Evolutionary conservation across 2,329 filamentous ascomycete species (phyloP).

Genomic region (Dichotomopilus funicola): DNA sequence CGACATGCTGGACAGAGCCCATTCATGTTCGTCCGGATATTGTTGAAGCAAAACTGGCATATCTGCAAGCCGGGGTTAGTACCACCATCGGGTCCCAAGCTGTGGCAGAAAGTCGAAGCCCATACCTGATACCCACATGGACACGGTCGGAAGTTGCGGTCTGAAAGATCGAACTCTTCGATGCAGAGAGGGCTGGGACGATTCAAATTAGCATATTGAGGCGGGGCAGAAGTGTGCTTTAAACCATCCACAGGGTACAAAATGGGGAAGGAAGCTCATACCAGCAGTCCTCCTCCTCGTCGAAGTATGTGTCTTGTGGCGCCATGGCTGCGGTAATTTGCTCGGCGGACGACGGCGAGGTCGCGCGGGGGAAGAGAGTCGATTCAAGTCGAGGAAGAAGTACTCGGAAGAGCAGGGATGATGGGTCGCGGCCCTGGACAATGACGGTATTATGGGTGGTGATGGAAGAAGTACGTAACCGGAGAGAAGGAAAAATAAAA

Average conservation of each 20-base stretch:
- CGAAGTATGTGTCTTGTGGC: slow-evolving; percentile 63
- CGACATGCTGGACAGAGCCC: slow-evolving; percentile 95
- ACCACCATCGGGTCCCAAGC: neutral
- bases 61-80: slow-evolving; percentile 51
- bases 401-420: neutral
- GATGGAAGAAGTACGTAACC: neutral
- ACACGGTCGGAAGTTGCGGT: slow-evolving; percentile 94
- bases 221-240: neutral
- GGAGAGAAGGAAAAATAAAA: slow-evolving; percentile 9
- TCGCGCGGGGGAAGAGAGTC: neutral
- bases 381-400: neutral
- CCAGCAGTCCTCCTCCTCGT: slow-evolving; percentile 66
- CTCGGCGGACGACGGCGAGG: slow-evolving; percentile 9
- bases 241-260: neutral
- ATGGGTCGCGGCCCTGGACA: no score
- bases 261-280: slow-evolving; percentile 33
- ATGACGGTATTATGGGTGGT: slow-evolving; percentile 12
- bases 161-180: slow-evolving; percentile 96
- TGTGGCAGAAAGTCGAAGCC: neutral
- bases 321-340: slow-evolving; percentile 43
- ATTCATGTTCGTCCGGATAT: slow-evolving; percentile 97
- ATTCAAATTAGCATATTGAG: slow-evolving; percentile 16
- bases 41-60: slow-evolving; percentile 99
- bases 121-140: slow-evolving; percentile 95
- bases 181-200: slow-evolving; percentile 80